Evolutionary conservation across 306 rosid genomes (phyloP).

Genomic region (Dalbergia oliveri): DNA sequence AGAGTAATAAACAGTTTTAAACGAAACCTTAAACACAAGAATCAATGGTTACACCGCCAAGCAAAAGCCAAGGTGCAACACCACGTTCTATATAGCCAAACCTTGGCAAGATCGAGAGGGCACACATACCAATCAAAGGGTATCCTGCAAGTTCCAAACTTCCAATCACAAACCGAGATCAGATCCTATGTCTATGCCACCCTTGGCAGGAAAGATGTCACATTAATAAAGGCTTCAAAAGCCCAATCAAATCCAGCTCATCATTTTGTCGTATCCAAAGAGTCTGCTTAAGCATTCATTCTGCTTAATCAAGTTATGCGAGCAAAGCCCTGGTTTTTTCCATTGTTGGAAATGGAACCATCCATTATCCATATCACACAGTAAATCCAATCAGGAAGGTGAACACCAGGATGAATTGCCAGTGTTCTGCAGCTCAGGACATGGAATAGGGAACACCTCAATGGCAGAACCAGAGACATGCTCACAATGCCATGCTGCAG

Average conservation of each 20-base stretch:
- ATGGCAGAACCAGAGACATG: conserved; percentile 72
- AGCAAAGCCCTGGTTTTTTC: neutral
- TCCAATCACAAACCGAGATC: conserved; percentile 33
- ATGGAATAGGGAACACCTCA: conserved; percentile 77
- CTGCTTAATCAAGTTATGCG: conserved; percentile 30
- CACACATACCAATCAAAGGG: conserved; percentile 35
- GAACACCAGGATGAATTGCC: conserved; percentile 60
- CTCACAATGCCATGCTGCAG: conserved; percentile 80
- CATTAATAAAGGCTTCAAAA: conserved; percentile 25
- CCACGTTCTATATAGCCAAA: conserved; percentile 20
- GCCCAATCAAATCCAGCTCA: conserved; percentile 37
- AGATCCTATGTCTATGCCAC: conserved; percentile 15
- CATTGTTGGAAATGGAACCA: conserved; percentile 25
- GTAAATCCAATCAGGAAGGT: conserved; percentile 34
- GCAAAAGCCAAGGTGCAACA: conserved; percentile 35
- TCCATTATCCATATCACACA: neutral
- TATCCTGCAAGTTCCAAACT: conserved; percentile 18
- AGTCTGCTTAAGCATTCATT: conserved; percentile 30
- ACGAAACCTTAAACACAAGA: neutral
- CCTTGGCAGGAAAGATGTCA: conserved; percentile 14
- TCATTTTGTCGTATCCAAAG: conserved; percentile 11
- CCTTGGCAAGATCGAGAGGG: neutral
- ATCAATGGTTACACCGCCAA: conserved; percentile 30
- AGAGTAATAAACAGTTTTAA: conserved; percentile 9
- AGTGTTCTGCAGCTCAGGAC: conserved; percentile 66